A percentile compares a stretch with the other conserved stretches of the same genome.
Conservation (phyloP, 1,139 yeast species). For the Casaregolazyma suthepensis region DNA sequence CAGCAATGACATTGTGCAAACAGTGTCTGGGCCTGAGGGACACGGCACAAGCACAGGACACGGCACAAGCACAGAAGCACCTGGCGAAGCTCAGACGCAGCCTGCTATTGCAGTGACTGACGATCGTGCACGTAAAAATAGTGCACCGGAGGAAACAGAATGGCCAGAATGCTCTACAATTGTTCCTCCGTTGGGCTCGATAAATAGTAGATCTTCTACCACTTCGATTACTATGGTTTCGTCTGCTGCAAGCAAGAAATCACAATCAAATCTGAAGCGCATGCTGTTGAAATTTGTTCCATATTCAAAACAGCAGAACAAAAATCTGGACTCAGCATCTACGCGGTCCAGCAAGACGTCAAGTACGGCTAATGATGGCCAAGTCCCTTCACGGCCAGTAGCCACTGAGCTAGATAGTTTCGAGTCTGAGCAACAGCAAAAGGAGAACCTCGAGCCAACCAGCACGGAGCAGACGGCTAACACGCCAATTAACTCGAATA, state of each 20-base stretch:
- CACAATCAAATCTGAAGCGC: slow-evolving; percentile 13
- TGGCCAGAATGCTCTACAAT: not conserved
- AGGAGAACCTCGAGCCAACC: not conserved
- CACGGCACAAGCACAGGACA: not conserved
- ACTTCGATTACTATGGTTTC: slow-evolving; percentile 8
- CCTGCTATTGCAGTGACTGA: not conserved
- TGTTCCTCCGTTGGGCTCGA: not conserved
- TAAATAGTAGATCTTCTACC: slow-evolving; percentile 1
- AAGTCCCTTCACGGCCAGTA: not conserved
- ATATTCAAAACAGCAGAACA: not conserved
- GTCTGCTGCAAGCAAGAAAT: slow-evolving; percentile 9
- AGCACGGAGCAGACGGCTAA: not conserved
- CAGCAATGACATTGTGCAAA: not conserved
- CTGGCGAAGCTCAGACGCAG: not conserved
- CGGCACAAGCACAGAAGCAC: not conserved
- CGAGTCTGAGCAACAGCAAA: not conserved
- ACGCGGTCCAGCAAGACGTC: not conserved
- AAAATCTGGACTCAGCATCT: not conserved
- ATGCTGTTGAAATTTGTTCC: slow-evolving; percentile 16
- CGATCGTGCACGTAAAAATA: not conserved
- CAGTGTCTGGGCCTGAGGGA: not conserved
- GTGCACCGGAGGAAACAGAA: not conserved
- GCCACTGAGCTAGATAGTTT: not conserved
- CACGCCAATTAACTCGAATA: not conserved
- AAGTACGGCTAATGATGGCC: not conserved